These are phyloP conservation scores for Phytopythium chamaehyphon DNA, from an alignment of 352 stramenopile genomes.

Conservation along the genomic window DNA sequence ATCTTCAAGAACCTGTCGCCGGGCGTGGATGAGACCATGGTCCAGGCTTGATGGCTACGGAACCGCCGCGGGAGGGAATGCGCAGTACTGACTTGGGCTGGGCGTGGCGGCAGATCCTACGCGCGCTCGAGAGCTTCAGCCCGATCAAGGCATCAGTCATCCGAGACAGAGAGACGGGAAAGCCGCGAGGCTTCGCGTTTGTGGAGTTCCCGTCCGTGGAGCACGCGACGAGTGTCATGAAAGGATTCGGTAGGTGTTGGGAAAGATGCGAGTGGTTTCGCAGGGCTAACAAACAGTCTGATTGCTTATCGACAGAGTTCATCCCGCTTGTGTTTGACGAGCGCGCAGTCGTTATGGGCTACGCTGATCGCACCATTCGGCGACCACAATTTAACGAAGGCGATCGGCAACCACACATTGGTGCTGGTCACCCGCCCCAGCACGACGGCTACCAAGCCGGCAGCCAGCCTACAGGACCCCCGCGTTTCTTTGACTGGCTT, in stretches of 20 bases:
- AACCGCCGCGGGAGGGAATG: too few species aligned
- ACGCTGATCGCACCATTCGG: constrained; percentile 29
- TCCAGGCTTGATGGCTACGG: constrained; percentile 17
- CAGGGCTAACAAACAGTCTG: too few species aligned
- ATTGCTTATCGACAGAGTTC: constrained; percentile 40
- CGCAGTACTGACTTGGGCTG: too few species aligned
- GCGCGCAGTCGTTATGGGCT: constrained; percentile 38
- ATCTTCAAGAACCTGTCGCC: constrained; percentile 54
- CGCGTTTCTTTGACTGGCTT: constrained; percentile 56
- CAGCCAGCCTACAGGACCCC: constrained; percentile 3
- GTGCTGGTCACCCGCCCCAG: not conserved
- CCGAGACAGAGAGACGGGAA: constrained; percentile 32
- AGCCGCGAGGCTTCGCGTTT: constrained; percentile 76
- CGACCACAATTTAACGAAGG: not conserved
- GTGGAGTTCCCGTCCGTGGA: constrained; percentile 65
- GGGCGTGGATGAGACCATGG: constrained; percentile 59
- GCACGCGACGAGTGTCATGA: constrained; percentile 43
- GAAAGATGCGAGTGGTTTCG: too few species aligned
- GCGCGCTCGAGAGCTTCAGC: constrained; percentile 40
- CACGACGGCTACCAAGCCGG: constrained; percentile 11
- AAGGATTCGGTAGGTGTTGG: constrained; percentile 66
- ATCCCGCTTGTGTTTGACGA: constrained; percentile 52
- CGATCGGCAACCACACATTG: not conserved
- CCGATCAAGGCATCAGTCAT: constrained; percentile 50
- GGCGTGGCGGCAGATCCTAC: constrained; percentile 39